phyloP scores from a whole-genome alignment of 1,284 basidiomycete species.

The Mycena citricolor region DNA sequence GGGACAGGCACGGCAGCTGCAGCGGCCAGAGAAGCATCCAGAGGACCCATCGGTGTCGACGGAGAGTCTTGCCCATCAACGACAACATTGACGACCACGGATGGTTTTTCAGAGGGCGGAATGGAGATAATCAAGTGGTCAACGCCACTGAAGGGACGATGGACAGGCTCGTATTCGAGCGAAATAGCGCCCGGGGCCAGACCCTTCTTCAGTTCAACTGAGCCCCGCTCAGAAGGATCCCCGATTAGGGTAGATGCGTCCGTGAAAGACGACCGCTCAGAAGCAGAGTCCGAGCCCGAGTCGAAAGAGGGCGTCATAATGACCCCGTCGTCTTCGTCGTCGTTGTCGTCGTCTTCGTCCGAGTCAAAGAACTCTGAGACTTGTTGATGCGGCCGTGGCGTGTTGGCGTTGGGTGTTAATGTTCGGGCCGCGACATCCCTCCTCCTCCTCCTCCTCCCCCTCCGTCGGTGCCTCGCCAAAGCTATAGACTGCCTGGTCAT shows the following conservation, averaged over 20 bases:
- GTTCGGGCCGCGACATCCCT: too few relatives aligned
- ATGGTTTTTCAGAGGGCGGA: conserved; percentile 8
- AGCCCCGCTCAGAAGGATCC: conserved; percentile 18
- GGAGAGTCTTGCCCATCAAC: too few relatives aligned
- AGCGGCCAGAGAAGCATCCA: too few relatives aligned
- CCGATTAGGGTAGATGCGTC: conserved; percentile 25
- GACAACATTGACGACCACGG: conserved; percentile 6
- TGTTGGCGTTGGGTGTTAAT: too few relatives aligned
- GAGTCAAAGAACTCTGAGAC: conserved; percentile 22
- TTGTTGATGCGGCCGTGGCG: too few relatives aligned
- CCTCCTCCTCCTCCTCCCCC: conserved; percentile 1
- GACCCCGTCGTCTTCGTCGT: conserved; percentile 11
- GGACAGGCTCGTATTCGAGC: conserved; percentile 12
- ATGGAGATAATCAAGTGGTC: conserved; percentile 20
- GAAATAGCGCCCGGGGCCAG: conserved; percentile 3
- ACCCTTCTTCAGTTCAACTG: conserved; percentile 10
- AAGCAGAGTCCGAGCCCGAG: conserved; percentile 13
- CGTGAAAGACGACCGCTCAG: conserved; percentile 15
- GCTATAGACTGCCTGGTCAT: conserved; percentile 51
- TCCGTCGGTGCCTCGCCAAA: conserved; percentile 25
- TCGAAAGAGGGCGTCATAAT: neutral
- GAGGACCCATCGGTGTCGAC: too few relatives aligned
- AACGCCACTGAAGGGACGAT: conserved; percentile 19
- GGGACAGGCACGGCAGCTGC: too few relatives aligned
- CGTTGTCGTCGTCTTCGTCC: conserved; percentile 7